Evolutionary conservation across 306 rosid species (phyloP), one percentile per base, ranked within the genome.

Genomic region (Rubus parviflorus): DNA sequence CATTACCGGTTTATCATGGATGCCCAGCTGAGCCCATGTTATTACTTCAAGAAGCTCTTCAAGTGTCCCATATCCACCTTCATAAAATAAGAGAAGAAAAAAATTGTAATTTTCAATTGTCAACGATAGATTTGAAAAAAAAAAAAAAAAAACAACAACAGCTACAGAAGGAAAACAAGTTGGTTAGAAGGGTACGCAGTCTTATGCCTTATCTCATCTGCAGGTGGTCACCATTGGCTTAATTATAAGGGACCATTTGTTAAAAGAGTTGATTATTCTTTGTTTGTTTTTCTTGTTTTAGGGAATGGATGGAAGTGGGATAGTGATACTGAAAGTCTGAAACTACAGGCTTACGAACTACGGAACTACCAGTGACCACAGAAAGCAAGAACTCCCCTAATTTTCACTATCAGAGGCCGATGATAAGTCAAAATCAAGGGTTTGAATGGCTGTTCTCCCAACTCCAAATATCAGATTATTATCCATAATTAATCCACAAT

Each of bases 1-100:
- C 4, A 49, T 84, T 85, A 95, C 98, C 45, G 98, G 98, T 78
- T 95, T 95, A 76, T 95, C 98, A 78, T 95, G 98, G 70, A 95
- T 95, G 60, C 98, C 98, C 41, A 95, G 96, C 76, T 95, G 98
- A 47, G 98, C 98, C 98, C 98, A 95, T 13, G 98, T 90, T 80
- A 92, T 95, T 7, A 92, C 97, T 75, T 95, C 98, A 61, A 95
- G 98, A 80, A 95, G 97, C 87, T 95, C 98, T 84, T 95, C 98
- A 70, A 95, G 96, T 71, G 98, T 95, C 20, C 98, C 98, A 82
- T 95, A 95, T 3, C 98, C 98, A 81, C 98, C 98, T 93, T 77
- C 83, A 82, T 54, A 25, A 30, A 77, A 16, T 7, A 43, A 5
- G 5, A 13, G 53, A 60, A 30, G 65, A 14, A 60, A 8, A 57